Evolutionary conservation across 345 rosid species (phyloP), one percentile per base, ranked within the genome.

Genomic region (Gossypium mustelinum): DNA sequence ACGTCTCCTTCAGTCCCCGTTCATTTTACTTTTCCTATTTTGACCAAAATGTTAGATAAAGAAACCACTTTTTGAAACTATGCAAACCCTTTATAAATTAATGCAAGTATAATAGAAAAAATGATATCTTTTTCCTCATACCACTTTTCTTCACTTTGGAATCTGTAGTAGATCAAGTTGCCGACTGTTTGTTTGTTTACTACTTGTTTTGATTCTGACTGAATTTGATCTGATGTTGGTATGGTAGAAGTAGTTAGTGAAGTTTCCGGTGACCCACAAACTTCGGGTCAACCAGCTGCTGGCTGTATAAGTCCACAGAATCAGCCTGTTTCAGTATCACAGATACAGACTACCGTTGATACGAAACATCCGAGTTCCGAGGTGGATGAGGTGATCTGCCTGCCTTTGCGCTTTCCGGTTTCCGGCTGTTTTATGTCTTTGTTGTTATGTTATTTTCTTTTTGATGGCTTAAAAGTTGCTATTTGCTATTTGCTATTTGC

Each of bases 261-360:
- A 68, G 58, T 25, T 68, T 50, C 44, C 0, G 59, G 4, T 50
- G 72, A 68, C 22, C 43, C 24, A 24, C 43, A 50, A 25, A 55
- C 22, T 68, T 25, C 43, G 11, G 58, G 14, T 68, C 73, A 68
- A 25, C 73, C 43, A 16, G 44, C 58, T 25, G 24, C 24, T 25
- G 58, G 12, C 22, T 25, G 14, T 9, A 1, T 50, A 50, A 27
- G 24, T 68, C 58, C 59, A 14, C 44, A 20, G 27, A 44, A 45
- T 67, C 70, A 44, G 34, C 55, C 55, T 66, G 70, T 25, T 67
- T 67, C 70, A 12, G 34, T 22, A 20, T 22, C 70, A 11, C 34
- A 20, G 11, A 45, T 14, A 3, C 52, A 43, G 29, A 44, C 18
- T 68, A 8, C 24, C 52, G 11, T 7, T 24, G 57, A 47, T 47